Evolutionary conservation across 2,329 filamentous ascomycete species (phyloP).

Genomic region (Catunica adiposa): DNA sequence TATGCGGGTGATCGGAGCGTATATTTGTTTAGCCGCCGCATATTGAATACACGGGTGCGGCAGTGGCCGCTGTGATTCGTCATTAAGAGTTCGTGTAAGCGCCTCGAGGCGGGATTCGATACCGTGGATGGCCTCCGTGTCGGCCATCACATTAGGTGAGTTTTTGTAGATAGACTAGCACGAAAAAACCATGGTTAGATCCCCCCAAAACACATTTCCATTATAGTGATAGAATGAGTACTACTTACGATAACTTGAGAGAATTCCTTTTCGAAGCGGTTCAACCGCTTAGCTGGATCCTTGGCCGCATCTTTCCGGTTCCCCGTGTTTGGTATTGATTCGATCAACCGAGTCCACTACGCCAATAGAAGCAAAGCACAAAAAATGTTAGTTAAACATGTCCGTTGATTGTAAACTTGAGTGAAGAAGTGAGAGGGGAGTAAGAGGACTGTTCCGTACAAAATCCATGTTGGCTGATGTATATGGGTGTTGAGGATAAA

Average conservation of each 20-base stretch:
- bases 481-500: neutral
- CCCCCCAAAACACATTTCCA: neutral
- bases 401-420: neutral
- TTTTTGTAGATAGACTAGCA: constrained; percentile 36
- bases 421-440: neutral
- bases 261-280: constrained; percentile 52
- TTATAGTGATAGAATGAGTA: neutral
- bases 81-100: constrained; percentile 57
- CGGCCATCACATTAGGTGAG: constrained; percentile 41
- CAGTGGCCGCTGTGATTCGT: constrained; percentile 74
- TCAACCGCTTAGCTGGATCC: constrained; percentile 45
- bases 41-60: constrained; percentile 87
- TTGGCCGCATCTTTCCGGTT: constrained; percentile 43
- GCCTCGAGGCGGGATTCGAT: constrained; percentile 47
- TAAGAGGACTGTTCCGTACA: neutral
- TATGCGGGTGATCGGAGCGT: constrained; percentile 76
- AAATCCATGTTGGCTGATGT: constrained; percentile 9
- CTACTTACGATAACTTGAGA: constrained; percentile 39
- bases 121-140: constrained; percentile 44
- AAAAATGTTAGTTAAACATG: neutral
- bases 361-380: constrained; percentile 3
- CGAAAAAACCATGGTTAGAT: constrained; percentile 1
- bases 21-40: constrained; percentile 72
- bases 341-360: constrained; percentile 52
- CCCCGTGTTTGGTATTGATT: constrained; percentile 40